Percentiles rank a stretch among this genome's conserved stretches.
These are phyloP conservation scores for Amanita rubescens DNA, from an alignment of 768 basidiomycete genomes.

Conservation along the genomic window DNA sequence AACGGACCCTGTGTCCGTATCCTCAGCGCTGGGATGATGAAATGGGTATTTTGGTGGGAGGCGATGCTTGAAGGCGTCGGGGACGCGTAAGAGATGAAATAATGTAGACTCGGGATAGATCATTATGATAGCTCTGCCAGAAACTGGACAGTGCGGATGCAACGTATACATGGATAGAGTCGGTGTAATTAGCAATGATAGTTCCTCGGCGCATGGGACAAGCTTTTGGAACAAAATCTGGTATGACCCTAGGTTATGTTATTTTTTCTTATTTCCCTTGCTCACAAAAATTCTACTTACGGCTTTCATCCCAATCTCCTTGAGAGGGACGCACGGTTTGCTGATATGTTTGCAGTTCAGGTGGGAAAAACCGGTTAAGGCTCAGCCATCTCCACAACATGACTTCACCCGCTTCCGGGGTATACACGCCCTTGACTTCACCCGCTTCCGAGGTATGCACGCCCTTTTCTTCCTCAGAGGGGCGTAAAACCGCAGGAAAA, in stretches of 20 bases:
- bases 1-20: neutral
- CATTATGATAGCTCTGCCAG: neutral
- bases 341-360: slow-evolving; percentile 8
- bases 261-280: neutral
- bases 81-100: neutral
- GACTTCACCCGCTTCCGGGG: slow-evolving; percentile 42
- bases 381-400: slow-evolving; percentile 66
- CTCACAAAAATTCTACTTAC: slow-evolving; percentile 30
- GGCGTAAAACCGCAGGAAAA: slow-evolving; percentile 37
- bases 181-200: neutral
- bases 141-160: neutral
- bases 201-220: neutral
- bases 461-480: slow-evolving; percentile 20
- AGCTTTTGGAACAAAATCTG: slow-evolving; percentile 44
- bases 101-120: neutral
- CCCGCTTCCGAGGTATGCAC: slow-evolving; percentile 35
- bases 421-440: slow-evolving; percentile 23
- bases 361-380: slow-evolving; percentile 57
- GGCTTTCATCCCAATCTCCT: slow-evolving; percentile 64
- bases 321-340: neutral
- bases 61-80: neutral
- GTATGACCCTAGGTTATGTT: slow-evolving; percentile 48
- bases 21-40: neutral
- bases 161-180: neutral
- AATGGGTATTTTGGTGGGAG: neutral